These are phyloP conservation scores for Xylaria intraflava DNA, from an alignment of 495 filamentous ascomycete species.

Conservation along the genomic window DNA sequence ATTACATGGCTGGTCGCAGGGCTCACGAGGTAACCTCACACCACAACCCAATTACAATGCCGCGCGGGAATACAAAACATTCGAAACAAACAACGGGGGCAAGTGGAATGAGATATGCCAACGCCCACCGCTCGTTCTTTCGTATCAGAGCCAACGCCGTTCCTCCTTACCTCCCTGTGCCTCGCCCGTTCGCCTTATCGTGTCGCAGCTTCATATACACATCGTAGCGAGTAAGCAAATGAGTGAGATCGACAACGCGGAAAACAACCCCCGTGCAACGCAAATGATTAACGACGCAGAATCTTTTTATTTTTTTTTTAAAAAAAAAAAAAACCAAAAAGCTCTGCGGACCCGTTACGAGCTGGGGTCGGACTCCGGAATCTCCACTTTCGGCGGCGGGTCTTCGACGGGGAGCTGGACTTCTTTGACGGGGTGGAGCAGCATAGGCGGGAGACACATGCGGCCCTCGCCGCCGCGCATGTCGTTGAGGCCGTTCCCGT, in stretches of 20 bases:
- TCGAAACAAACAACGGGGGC: neutral
- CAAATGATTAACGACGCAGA: neutral
- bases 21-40: too few relatives aligned
- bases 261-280: neutral
- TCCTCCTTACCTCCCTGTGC: neutral
- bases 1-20: too few relatives aligned
- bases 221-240: neutral
- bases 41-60: neutral
- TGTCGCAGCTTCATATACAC: neutral
- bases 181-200: neutral
- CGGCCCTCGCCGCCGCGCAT: constrained; percentile 62
- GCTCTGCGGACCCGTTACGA: constrained; percentile 6
- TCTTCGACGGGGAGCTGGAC: constrained; percentile 69
- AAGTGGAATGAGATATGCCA: neutral
- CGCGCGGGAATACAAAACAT: neutral
- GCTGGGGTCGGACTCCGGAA: constrained; percentile 33
- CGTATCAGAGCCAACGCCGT: neutral
- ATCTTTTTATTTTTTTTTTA: neutral
- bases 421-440: constrained; percentile 89
- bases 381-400: constrained; percentile 23
- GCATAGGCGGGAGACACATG: constrained; percentile 90
- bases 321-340: too few relatives aligned
- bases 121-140: neutral
- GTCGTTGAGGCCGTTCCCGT: constrained; percentile 37
- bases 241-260: neutral